phyloP scores from a whole-genome alignment of 768 basidiomycete genomes.

The Russula sp. region DNA sequence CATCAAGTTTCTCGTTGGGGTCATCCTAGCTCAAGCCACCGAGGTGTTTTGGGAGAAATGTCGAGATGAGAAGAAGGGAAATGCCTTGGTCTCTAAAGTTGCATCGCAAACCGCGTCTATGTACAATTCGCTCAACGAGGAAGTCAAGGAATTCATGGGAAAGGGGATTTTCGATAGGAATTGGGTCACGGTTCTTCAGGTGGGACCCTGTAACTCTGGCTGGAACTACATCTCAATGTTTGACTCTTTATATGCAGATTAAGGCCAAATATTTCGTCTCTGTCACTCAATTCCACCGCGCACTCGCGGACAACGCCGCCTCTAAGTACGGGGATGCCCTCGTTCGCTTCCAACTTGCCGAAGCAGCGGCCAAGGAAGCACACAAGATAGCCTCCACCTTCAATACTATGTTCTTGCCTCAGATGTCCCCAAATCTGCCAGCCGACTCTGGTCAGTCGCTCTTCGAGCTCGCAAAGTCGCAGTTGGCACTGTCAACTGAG shows the following conservation, averaged over 20 bases:
- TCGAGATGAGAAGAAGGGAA: conserved; percentile 85
- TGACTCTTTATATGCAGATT: conserved; percentile 45
- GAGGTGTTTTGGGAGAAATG: conserved; percentile 97
- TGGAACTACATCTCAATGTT: neutral
- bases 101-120: conserved; percentile 75
- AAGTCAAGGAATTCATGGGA: conserved; percentile 94
- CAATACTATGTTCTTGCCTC: conserved; percentile 60
- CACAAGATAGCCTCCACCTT: conserved; percentile 62
- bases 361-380: conserved; percentile 80
- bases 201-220: conserved; percentile 28
- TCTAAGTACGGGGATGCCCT: conserved; percentile 85
- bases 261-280: conserved; percentile 90
- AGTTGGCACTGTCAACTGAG: conserved; percentile 70
- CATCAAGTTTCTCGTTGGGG: conserved; percentile 82
- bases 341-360: conserved; percentile 70
- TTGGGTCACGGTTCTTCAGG: conserved; percentile 86
- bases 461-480: conserved; percentile 77
- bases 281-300: conserved; percentile 81
- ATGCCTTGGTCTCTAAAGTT: conserved; percentile 73
- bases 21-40: conserved; percentile 90
- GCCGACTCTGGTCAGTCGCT: conserved; percentile 79
- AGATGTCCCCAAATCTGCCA: conserved; percentile 76
- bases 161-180: conserved; percentile 94
- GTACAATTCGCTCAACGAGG: conserved; percentile 80
- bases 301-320: conserved; percentile 65